These are phyloP conservation scores for Trypanosoma brucei DNA, from an alignment of 208 protist species.

Conservation along the genomic window DNA sequence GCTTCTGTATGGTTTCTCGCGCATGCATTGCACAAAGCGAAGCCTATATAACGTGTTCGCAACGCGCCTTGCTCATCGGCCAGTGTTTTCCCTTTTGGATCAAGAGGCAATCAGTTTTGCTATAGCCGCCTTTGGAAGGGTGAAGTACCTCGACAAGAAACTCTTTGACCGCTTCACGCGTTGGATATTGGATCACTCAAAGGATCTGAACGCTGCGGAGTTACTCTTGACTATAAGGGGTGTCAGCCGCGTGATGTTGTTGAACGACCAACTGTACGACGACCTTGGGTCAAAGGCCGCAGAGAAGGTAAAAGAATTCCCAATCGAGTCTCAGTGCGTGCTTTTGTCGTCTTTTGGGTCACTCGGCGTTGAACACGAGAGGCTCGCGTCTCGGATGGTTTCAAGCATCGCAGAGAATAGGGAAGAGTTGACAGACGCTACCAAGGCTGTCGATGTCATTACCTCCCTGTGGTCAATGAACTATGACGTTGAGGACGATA, in stretches of 20 bases:
- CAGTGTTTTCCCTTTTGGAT: conserved; percentile 44
- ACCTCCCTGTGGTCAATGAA: conserved; percentile 63
- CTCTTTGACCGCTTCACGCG: conserved; percentile 53
- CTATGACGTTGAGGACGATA: conserved; percentile 25
- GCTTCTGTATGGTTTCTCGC: conserved; percentile 75
- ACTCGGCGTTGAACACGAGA: conserved; percentile 38
- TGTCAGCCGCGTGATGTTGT: conserved; percentile 62
- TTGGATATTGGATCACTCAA: conserved; percentile 28
- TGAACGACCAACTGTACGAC: conserved; percentile 57
- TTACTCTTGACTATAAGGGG: conserved; percentile 54
- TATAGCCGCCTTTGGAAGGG: conserved; percentile 64
- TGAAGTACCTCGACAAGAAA: conserved; percentile 65
- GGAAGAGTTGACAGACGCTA: conserved; percentile 35
- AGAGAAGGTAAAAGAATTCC: conserved; percentile 33
- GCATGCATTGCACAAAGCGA: conserved; percentile 71
- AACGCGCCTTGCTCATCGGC: conserved; percentile 34
- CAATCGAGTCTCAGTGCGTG: conserved; percentile 45
- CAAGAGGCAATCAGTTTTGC: conserved; percentile 37
- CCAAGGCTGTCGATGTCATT: conserved; percentile 44
- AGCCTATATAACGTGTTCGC: conserved; percentile 70
- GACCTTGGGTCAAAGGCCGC: conserved; percentile 37
- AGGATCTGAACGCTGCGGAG: conserved; percentile 46
- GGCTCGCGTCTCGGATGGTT: conserved; percentile 31
- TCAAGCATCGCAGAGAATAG: conserved; percentile 14
- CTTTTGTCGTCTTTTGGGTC: conserved; percentile 55